Evolutionary conservation across 257 asterid genomes (phyloP), one percentile per base, ranked within the genome.

Genomic region (Fraxinus cuspidata): DNA sequence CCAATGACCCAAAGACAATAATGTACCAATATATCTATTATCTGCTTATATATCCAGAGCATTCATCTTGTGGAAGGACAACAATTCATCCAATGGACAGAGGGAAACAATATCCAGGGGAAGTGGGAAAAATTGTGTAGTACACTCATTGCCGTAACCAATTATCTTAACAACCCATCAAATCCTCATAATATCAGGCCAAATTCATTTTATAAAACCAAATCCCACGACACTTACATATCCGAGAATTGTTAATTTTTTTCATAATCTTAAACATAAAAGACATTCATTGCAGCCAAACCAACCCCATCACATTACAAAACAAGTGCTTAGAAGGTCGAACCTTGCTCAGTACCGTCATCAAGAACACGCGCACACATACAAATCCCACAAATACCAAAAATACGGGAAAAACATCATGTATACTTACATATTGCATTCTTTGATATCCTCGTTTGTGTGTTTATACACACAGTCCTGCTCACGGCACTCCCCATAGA

Each of bases 381-480:
- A 13, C 25, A 19, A 37, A 37, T 5, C 18, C 29, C 37, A 34
- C 49, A 23, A 27, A 27, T 1, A 68, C 21, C 21, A 77, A 47
- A 34, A 28, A 13, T 3, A 40, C 15, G 70, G 71, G 49, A 12
- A 25, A 44, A 69, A 44, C 3, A 2, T 27, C n/a, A 28, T 40
- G 37, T 15, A 28, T 4, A 71, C 98, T 31, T 86, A 92, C 99
- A 94, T 92, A 85, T 91, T 89, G 82, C 99, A 94, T 73, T 94
- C 97, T 86, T 91, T 94, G 82, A 92, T 92, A 87, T 94, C 99
- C 81, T 94, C 97, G 79, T 89, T 94, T 13, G 97, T 92, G 70
- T 94, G 97, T 73, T 94, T 94, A 84, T 91, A 94, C 42, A 92
- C 97, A 75, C 97, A 94, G 79, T 92, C 99, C 87, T 94, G 97